phyloP scores from a whole-genome alignment of 805 yeast genomes.

The Ogataea ganodermae region DNA sequence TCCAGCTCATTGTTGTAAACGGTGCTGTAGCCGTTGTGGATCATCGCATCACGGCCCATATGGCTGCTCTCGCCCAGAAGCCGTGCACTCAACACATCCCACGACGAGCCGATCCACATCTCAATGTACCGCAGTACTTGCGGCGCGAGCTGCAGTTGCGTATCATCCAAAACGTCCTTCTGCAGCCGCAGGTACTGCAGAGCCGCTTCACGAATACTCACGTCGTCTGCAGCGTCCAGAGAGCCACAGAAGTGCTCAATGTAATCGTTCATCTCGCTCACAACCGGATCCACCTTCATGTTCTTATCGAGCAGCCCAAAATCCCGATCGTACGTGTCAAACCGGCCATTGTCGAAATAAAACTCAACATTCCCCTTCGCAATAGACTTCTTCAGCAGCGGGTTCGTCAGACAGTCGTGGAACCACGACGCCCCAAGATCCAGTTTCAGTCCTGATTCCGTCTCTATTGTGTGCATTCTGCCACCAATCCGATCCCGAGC shows the following conservation, averaged over 20 bases:
- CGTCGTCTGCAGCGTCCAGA: constrained; percentile 45
- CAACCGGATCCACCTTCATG: constrained; percentile 41
- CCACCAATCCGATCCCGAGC: constrained; percentile 68
- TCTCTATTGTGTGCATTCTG: constrained; percentile 49
- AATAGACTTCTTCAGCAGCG: constrained; percentile 53
- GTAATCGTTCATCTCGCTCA: constrained; percentile 33
- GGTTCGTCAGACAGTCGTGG: constrained; percentile 74
- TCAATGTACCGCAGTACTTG: constrained; percentile 58
- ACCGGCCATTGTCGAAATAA: constrained; percentile 36
- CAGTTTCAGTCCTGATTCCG: constrained; percentile 37
- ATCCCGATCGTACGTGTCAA: constrained; percentile 22
- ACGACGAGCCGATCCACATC: constrained; percentile 76
- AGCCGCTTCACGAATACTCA: constrained; percentile 53
- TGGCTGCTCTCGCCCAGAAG: constrained; percentile 41
- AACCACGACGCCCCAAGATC: constrained; percentile 93
- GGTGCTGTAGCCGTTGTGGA: constrained; percentile 56
- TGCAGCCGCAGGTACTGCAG: constrained; percentile 47
- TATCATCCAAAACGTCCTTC: constrained; percentile 47
- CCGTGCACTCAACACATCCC: constrained; percentile 64
- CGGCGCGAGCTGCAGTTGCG: constrained; percentile 52
- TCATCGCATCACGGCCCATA: constrained; percentile 70
- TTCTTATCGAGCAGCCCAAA: constrained; percentile 48
- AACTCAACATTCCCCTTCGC: constrained; percentile 30
- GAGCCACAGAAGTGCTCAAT: constrained; percentile 20
- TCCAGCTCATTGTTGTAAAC: constrained; percentile 34